Evolutionary conservation across 176 grass and related monocot species (phyloP).

Genomic region (Otatea glauca): DNA sequence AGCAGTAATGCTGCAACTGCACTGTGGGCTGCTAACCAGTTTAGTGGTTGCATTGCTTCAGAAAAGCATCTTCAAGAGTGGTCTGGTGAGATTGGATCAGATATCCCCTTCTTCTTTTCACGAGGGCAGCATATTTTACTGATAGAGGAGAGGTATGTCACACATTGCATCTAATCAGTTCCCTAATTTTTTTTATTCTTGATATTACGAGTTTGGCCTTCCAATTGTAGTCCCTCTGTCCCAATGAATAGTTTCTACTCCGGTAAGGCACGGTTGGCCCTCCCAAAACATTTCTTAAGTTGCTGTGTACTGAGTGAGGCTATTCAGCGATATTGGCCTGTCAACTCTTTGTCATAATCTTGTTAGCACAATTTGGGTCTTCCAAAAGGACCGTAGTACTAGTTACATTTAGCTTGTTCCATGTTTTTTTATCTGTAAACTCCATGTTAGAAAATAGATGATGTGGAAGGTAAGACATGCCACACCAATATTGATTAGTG

Average conservation of each 20-base stretch:
- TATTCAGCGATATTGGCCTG: slow-evolving; percentile 11
- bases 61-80: slow-evolving; percentile 96
- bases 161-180: background rate
- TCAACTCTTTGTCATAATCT: background rate
- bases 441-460: background rate
- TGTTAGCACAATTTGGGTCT: background rate
- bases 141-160: slow-evolving; percentile 88
- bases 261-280: background rate
- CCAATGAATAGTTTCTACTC: background rate
- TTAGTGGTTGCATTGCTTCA: slow-evolving; percentile 87
- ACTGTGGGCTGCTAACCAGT: slow-evolving; percentile 98
- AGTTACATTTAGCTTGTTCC: background rate
- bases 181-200: background rate
- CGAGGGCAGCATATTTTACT: slow-evolving; percentile 88
- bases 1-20: slow-evolving; percentile 98
- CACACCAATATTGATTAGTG: background rate
- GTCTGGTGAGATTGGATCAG: slow-evolving; percentile 98
- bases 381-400: background rate
- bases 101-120: slow-evolving; percentile 98
- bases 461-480: background rate
- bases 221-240: background rate
- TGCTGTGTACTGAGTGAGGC: background rate
- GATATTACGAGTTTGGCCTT: background rate
- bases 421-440: background rate
- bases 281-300: background rate